phyloP scores from a whole-genome alignment of 2,329 filamentous ascomycete species.

The Akanthomyces dipterigenus region DNA sequence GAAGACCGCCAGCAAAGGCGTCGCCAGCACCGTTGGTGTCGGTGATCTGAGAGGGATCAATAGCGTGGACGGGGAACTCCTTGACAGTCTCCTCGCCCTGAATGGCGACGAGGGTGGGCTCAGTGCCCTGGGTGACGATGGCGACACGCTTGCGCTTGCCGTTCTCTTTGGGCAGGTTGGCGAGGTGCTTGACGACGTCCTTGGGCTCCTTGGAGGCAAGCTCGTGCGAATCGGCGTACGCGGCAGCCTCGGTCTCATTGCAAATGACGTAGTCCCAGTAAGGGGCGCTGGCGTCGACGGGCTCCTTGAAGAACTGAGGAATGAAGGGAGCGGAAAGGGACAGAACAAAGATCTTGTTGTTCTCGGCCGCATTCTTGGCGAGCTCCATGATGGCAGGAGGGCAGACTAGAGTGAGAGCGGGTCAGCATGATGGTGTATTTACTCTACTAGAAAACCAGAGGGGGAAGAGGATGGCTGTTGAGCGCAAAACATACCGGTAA shows the following conservation, averaged over 20 bases:
- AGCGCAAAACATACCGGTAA: slow-evolving; percentile 60
- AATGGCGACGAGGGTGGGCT: slow-evolving; percentile 78
- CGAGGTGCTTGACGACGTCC: slow-evolving; percentile 79
- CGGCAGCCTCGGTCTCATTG: slow-evolving; percentile 89
- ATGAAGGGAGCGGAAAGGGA: slow-evolving; percentile 96
- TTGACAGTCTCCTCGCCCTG: slow-evolving; percentile 64
- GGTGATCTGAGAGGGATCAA: slow-evolving; percentile 71
- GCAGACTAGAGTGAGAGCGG: slow-evolving; percentile 52
- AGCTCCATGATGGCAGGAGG: slow-evolving; percentile 85
- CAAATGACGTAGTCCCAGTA: slow-evolving; percentile 97
- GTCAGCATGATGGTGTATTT: not conserved
- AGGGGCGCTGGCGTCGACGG: slow-evolving; percentile 73
- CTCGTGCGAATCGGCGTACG: slow-evolving; percentile 77
- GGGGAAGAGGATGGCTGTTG: no score
- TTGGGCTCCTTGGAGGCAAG: slow-evolving; percentile 70
- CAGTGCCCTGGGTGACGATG: slow-evolving; percentile 91
- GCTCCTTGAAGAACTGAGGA: slow-evolving; percentile 94
- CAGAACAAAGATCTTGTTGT: slow-evolving; percentile 88
- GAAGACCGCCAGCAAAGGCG: slow-evolving; percentile 91
- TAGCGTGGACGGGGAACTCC: slow-evolving; percentile 74
- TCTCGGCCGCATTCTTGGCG: slow-evolving; percentile 78
- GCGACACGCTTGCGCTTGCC: slow-evolving; percentile 73
- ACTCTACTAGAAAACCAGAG: not conserved
- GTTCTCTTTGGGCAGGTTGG: slow-evolving; percentile 90
- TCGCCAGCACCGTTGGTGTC: slow-evolving; percentile 97